Percentiles rank a stretch among this genome's conserved stretches.
Conservation (phyloP, 225 moss, liverwort and hornwort species). For the Polytrichum commune region DNA sequence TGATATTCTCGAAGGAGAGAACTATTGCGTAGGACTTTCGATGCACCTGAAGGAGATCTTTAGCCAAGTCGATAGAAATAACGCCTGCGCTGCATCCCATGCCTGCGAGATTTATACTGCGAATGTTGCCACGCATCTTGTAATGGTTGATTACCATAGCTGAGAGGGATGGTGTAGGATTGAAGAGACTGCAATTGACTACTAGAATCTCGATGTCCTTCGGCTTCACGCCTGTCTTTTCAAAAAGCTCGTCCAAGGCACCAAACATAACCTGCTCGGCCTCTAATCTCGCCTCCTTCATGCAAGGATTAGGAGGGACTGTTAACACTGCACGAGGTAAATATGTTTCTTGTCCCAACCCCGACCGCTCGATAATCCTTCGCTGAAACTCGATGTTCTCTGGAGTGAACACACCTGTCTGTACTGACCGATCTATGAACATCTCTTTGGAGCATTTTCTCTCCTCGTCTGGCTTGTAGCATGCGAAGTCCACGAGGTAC, state of each 20-base stretch:
- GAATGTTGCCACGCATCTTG: slow-evolving; percentile 75
- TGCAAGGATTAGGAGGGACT: slow-evolving; percentile 49
- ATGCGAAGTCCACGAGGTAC: slow-evolving; percentile 74
- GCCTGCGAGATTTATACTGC: slow-evolving; percentile 62
- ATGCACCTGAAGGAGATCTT: slow-evolving; percentile 69
- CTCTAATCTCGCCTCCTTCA: slow-evolving; percentile 57
- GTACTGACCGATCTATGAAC: slow-evolving; percentile 31
- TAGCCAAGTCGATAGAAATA: slow-evolving; percentile 72
- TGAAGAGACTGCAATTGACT: slow-evolving; percentile 83
- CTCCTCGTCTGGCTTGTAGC: slow-evolving; percentile 56
- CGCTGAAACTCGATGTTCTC: slow-evolving; percentile 65
- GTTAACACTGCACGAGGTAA: slow-evolving; percentile 48
- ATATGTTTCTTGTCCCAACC: slow-evolving; percentile 75
- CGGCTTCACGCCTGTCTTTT: slow-evolving; percentile 59
- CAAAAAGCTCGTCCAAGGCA: slow-evolving; percentile 77
- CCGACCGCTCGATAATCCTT: slow-evolving; percentile 59
- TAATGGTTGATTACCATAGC: slow-evolving; percentile 87
- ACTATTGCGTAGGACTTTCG: slow-evolving; percentile 64
- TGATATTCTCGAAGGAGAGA: slow-evolving; percentile 71
- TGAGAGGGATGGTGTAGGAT: slow-evolving; percentile 81
- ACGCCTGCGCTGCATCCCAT: slow-evolving; percentile 91
- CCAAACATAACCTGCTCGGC: slow-evolving; percentile 79
- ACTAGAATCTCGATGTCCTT: slow-evolving; percentile 68
- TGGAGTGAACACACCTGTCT: slow-evolving; percentile 42
- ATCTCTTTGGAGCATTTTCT: slow-evolving; percentile 26